Percentiles rank a stretch among this genome's conserved stretches.
These are phyloP conservation scores for Lithohypha guttulata DNA, from an alignment of 2,329 filamentous ascomycete species.

Conservation along the genomic window DNA sequence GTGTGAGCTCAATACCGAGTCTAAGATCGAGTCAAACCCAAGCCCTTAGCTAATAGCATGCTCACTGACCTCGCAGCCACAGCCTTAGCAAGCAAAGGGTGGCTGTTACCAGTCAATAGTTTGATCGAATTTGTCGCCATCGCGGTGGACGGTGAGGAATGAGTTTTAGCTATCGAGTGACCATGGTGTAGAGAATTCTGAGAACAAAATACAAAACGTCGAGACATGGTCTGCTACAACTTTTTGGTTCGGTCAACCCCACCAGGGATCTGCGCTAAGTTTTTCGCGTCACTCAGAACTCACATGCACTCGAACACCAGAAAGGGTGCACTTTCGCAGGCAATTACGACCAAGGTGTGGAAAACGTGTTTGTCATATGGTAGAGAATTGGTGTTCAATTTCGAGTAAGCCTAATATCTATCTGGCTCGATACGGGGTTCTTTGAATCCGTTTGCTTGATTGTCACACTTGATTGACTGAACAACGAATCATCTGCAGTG, in stretches of 20 bases:
- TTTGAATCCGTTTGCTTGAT: neutral
- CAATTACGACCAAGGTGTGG: too few species aligned
- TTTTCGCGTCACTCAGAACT: too few species aligned
- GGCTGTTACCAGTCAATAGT: conserved; percentile 63
- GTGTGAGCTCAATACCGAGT: conserved; percentile 55
- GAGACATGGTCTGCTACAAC: neutral
- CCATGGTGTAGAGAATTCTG: conserved; percentile 14
- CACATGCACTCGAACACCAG: too few species aligned
- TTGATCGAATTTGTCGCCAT: conserved; percentile 64
- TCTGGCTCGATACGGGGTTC: neutral
- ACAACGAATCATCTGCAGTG: neutral
- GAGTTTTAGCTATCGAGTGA: conserved; percentile 15
- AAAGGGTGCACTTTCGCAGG: too few species aligned
- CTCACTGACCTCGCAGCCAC: conserved; percentile 58
- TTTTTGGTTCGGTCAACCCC: conserved; percentile 7
- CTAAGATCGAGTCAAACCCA: conserved; percentile 30
- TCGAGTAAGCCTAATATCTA: neutral
- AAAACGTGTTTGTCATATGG: too few species aligned
- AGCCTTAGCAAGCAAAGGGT: conserved; percentile 58
- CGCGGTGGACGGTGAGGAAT: conserved; percentile 12
- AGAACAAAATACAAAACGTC: conserved; percentile 6
- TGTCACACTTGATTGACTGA: conserved; percentile 4
- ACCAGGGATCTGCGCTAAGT: neutral
- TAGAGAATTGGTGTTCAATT: neutral
- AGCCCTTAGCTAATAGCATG: too few species aligned